Conservation (phyloP, 257 asterid genomes). For the Solanum lycopersicoides region DNA sequence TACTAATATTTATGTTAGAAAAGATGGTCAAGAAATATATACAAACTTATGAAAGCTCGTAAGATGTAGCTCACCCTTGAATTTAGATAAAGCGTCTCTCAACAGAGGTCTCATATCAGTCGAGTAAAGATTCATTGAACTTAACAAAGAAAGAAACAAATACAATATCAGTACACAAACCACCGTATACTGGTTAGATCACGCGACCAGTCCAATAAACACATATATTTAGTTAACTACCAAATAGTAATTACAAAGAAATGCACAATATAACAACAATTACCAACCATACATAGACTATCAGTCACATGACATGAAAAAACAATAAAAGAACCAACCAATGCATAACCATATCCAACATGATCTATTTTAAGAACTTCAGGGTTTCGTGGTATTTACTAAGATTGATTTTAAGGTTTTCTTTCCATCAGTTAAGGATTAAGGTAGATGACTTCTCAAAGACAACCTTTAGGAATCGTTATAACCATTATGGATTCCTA, state of each 20-base stretch:
- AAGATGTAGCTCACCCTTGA: background rate
- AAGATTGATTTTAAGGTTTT: background rate
- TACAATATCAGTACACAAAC: too few species aligned
- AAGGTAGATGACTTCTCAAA: background rate
- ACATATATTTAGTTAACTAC: background rate
- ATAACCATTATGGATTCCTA: background rate
- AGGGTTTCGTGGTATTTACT: background rate
- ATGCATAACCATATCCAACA: background rate
- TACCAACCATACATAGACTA: background rate
- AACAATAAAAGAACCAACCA: background rate
- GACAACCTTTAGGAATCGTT: background rate
- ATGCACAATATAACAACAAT: background rate
- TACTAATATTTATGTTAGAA: background rate
- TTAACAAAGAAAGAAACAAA: background rate
- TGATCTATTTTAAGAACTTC: background rate
- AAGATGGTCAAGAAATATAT: background rate
- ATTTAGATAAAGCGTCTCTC: background rate
- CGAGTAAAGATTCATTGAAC: background rate
- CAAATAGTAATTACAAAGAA: background rate
- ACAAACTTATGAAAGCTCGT: background rate
- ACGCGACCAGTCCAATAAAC: background rate
- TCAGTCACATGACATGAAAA: background rate
- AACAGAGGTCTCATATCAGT: background rate
- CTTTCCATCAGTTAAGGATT: background rate
- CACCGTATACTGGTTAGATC: background rate